Conservation (phyloP, 106 monocot genomes). For the Acorus gramineus region DNA sequence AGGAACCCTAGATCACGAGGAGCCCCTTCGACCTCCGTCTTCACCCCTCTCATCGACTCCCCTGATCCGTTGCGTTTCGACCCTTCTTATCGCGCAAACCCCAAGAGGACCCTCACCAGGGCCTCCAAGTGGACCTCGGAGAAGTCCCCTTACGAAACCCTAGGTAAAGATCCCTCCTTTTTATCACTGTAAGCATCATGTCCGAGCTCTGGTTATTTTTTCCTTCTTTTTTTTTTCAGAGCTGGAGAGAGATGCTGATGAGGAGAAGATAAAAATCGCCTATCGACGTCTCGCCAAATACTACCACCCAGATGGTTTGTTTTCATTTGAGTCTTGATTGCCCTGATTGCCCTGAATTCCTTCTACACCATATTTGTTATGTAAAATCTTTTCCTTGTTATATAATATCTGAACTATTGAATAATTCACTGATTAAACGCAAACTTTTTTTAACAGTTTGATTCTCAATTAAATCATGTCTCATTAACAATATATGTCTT, state of each 20-base stretch:
- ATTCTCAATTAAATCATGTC: too few species aligned
- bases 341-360: too few species aligned
- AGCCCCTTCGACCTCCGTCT: constrained; percentile 4
- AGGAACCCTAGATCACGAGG: constrained; percentile 11
- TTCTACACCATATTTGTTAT: too few species aligned
- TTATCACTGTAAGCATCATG: background rate
- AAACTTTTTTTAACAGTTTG: too few species aligned
- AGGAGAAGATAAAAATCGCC: constrained; percentile 78
- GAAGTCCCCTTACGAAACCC: constrained; percentile 82
- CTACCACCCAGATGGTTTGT: constrained; percentile 90
- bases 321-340: background rate
- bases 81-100: constrained; percentile 17
- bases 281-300: constrained; percentile 85
- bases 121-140: constrained; percentile 78
- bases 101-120: constrained; percentile 56
- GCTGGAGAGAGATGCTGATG: constrained; percentile 77
- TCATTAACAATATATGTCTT: too few species aligned
- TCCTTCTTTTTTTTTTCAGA: constrained; percentile 28
- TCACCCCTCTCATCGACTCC: constrained; percentile 24
- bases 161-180: constrained; percentile 31
- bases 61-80: constrained; percentile 19
- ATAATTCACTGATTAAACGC: too few species aligned
- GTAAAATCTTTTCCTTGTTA: too few species aligned
- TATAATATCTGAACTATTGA: too few species aligned
- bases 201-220: background rate